These are phyloP conservation scores for Trichoderma sp. DNA, from an alignment of 2,329 filamentous ascomycete species.

Conservation along the genomic window DNA sequence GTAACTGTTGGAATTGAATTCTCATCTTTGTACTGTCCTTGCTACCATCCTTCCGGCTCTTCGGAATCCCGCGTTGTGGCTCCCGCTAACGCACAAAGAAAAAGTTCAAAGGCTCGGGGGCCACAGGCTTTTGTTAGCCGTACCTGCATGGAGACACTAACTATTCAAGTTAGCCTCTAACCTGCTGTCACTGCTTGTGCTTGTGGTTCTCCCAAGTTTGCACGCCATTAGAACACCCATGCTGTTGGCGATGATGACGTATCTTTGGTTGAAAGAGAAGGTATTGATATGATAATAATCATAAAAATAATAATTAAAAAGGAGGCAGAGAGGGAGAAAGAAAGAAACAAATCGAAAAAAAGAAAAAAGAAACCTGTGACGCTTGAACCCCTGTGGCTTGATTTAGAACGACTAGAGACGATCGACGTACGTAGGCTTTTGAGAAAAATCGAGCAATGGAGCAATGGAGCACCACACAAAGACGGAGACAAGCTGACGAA, in stretches of 20 bases:
- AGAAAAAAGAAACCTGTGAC: neutral
- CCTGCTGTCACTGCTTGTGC: neutral
- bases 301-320: neutral
- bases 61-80: neutral
- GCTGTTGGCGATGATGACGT: neutral
- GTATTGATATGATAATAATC: neutral
- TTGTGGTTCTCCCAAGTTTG: neutral
- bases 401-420: neutral
- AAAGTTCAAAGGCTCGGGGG: neutral
- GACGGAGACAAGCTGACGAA: neutral
- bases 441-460: neutral
- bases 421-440: neutral
- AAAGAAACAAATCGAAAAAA: neutral
- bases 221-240: neutral
- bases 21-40: neutral
- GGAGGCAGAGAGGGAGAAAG: neutral
- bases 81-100: constrained; percentile 5
- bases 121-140: constrained; percentile 10
- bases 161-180: neutral
- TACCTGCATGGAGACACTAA: constrained; percentile 3
- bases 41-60: neutral
- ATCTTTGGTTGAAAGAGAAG: neutral
- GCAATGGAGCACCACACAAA: neutral
- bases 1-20: neutral
- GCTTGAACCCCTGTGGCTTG: neutral